Evolutionary conservation across 1,284 basidiomycete genomes (phyloP).

Genomic region (Trametes pubescens): DNA sequence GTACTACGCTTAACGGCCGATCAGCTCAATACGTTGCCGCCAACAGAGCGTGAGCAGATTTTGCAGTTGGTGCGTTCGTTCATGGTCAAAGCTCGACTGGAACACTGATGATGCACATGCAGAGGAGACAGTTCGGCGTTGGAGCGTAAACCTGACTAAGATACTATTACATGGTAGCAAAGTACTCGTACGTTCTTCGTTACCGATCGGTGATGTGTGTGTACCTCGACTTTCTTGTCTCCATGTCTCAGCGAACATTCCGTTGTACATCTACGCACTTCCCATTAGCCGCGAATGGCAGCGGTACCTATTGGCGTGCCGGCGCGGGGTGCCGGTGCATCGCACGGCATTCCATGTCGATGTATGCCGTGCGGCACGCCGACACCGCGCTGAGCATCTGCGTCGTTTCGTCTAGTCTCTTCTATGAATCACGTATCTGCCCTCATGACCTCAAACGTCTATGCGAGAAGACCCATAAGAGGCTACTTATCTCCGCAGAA

Average conservation of each 20-base stretch:
- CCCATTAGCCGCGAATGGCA: not conserved
- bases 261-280: not conserved
- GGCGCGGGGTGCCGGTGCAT: not conserved
- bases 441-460: slow-evolving; percentile 3
- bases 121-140: slow-evolving; percentile 28
- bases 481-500: slow-evolving; percentile 10
- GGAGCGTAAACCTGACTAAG: slow-evolving; percentile 1
- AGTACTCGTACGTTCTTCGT: not conserved
- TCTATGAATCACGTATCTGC: not conserved
- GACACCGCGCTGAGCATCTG: not conserved
- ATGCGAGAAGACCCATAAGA: not conserved
- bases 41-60: slow-evolving; percentile 86
- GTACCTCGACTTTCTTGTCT: not conserved
- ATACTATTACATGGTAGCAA: not conserved
- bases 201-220: not conserved
- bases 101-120: not conserved
- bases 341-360: not conserved
- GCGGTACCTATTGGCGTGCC: not conserved
- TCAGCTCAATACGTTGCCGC: slow-evolving; percentile 87
- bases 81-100: not conserved
- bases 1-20: slow-evolving; percentile 87
- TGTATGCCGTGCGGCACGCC: slow-evolving; percentile 9
- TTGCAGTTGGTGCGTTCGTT: slow-evolving; percentile 74
- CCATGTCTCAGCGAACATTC: not conserved
- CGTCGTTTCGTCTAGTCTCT: not conserved